Evolutionary conservation across 257 asterid species (phyloP).

Genomic region (Nicotiana sylvestris): DNA sequence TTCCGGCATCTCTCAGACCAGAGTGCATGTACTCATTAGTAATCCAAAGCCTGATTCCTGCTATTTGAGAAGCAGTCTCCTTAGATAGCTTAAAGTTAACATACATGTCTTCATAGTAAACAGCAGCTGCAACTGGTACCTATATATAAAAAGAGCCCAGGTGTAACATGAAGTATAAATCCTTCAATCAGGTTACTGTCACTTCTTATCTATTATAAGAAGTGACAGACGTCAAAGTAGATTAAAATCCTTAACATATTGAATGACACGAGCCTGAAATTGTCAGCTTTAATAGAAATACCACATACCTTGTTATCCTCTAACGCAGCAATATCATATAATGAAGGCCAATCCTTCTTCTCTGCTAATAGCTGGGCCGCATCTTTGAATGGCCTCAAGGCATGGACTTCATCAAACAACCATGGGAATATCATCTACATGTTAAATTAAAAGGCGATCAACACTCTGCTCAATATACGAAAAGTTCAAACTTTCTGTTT

Average conservation of each 20-base stretch:
- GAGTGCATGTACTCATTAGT: slow-evolving; percentile 97
- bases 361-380: slow-evolving; percentile 75
- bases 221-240: neutral
- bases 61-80: slow-evolving; percentile 75
- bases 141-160: slow-evolving; percentile 13
- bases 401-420: slow-evolving; percentile 83
- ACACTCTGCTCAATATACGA: neutral
- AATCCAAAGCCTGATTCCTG: slow-evolving; percentile 79
- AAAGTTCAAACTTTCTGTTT: neutral
- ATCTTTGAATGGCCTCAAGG: slow-evolving; percentile 72
- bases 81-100: slow-evolving; percentile 79
- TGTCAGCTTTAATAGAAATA: neutral
- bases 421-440: slow-evolving; percentile 91
- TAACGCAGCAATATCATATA: slow-evolving; percentile 50
- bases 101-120: slow-evolving; percentile 84
- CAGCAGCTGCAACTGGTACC: slow-evolving; percentile 98
- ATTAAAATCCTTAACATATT: neutral
- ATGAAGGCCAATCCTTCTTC: slow-evolving; percentile 88
- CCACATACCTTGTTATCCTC: slow-evolving; percentile 63
- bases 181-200: neutral
- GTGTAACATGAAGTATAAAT: neutral
- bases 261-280: neutral
- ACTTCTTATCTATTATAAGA: neutral
- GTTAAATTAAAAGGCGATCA: slow-evolving; percentile 11
- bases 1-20: slow-evolving; percentile 82